Conservation (phyloP, 1,139 yeast genomes). For the Kodamaea arcana region DNA sequence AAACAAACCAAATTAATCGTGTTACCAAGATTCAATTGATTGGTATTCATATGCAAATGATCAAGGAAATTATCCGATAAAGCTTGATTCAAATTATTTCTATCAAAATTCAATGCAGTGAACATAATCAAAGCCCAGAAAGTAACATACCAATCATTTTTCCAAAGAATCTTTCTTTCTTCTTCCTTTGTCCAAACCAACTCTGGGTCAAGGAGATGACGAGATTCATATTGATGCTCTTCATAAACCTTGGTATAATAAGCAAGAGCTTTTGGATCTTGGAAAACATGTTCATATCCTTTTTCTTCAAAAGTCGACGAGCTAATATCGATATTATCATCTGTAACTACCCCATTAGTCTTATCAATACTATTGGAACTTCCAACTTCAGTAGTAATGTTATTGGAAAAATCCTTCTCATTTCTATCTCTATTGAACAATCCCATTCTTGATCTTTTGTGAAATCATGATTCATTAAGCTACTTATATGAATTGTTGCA, state of each 20-base stretch:
- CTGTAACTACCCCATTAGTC: background rate
- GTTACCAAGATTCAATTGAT: conserved; percentile 47
- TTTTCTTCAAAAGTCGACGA: conserved; percentile 5
- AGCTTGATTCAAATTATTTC: conserved; percentile 49
- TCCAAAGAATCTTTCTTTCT: conserved; percentile 36
- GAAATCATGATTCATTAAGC: background rate
- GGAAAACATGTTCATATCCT: conserved; percentile 10
- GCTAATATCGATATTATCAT: conserved; percentile 4
- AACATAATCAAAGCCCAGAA: conserved; percentile 49
- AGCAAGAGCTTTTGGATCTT: conserved; percentile 39
- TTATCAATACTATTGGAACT: background rate
- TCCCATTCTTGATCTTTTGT: background rate
- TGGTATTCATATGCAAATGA: conserved; percentile 41
- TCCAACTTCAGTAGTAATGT: no score
- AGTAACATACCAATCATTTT: conserved; percentile 43
- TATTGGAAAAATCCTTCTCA: background rate
- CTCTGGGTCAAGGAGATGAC: conserved; percentile 41
- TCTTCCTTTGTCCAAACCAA: conserved; percentile 44
- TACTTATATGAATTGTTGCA: background rate
- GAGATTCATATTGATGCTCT: conserved; percentile 40
- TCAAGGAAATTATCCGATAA: conserved; percentile 44
- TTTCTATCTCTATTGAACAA: background rate
- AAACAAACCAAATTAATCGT: conserved; percentile 44
- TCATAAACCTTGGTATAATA: conserved; percentile 41
- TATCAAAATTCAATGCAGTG: conserved; percentile 48